phyloP scores from a whole-genome alignment of 2,329 filamentous ascomycete genomes.

The Neurospora sp. region DNA sequence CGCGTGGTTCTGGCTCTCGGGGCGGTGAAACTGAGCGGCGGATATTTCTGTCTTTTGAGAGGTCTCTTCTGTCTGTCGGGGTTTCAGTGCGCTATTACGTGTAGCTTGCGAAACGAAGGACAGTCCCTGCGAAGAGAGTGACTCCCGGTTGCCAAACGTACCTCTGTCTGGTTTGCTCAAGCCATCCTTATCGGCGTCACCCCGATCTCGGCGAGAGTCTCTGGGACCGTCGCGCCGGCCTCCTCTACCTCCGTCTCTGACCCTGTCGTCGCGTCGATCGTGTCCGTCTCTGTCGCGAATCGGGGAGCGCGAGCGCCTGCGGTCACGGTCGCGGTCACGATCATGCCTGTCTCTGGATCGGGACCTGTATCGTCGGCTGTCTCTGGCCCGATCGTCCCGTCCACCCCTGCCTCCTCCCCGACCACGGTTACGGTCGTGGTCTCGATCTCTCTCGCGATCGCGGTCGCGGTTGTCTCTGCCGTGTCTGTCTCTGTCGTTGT shows the following conservation, averaged over 20 bases:
- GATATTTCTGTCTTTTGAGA: neutral
- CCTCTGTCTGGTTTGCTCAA: neutral
- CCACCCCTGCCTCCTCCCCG: constrained; percentile 17
- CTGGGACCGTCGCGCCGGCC: constrained; percentile 8
- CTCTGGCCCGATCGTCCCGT: constrained; percentile 16
- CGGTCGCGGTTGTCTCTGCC: neutral
- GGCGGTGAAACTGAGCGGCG: neutral
- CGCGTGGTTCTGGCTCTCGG: neutral
- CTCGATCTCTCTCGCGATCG: constrained; percentile 1
- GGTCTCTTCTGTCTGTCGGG: constrained; percentile 1
- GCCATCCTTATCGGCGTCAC: neutral
- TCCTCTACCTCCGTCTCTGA: constrained; percentile 1
- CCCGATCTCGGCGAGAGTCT: neutral
- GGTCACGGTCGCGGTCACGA: constrained; percentile 2
- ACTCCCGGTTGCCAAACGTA: neutral
- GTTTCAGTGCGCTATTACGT: neutral
- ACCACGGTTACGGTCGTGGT: constrained; percentile 4
- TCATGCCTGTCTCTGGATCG: constrained; percentile 7
- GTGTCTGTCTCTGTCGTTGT: constrained; percentile 13
- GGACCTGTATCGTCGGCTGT: constrained; percentile 11
- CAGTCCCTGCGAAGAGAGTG: neutral
- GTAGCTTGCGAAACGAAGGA: neutral
- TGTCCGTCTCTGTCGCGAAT: constrained; percentile 5
- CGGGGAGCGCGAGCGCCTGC: constrained; percentile 12
- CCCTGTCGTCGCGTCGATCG: constrained; percentile 7